A percentile compares a stretch with the other conserved stretches of the same genome.
Evolutionary conservation across 306 rosid genomes (phyloP).

Genomic region (Castanea sativa): DNA sequence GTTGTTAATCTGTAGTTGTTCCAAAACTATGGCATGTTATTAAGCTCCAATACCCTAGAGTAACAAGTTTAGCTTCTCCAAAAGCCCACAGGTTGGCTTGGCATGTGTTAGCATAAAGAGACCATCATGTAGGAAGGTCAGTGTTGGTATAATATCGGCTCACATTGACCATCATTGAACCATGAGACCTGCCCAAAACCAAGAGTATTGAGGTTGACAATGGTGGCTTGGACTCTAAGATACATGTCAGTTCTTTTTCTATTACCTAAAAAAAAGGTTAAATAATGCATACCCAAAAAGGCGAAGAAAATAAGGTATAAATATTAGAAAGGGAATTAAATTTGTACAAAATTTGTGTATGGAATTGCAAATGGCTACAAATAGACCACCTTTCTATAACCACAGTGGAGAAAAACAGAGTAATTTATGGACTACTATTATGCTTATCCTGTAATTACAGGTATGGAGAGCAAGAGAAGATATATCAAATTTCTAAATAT

Average conservation of each 20-base stretch:
- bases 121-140: neutral
- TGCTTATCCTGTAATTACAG: neutral
- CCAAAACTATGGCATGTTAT: neutral
- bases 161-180: neutral
- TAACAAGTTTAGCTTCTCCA: neutral
- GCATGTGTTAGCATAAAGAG: neutral
- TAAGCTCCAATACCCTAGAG: neutral
- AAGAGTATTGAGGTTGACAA: neutral
- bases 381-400: neutral
- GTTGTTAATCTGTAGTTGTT: neutral
- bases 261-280: neutral
- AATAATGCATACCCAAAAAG: neutral
- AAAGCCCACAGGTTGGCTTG: neutral
- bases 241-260: too few relatives aligned
- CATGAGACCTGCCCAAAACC: neutral
- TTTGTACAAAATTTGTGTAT: neutral
- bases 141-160: neutral
- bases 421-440: neutral
- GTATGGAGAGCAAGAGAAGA: slow-evolving; percentile 8
- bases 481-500: neutral
- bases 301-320: neutral
- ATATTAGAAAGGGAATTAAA: neutral
- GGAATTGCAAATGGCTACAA: neutral
- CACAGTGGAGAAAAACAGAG: neutral
- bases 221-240: neutral